Evolutionary conservation across 2,329 filamentous ascomycete species (phyloP), one percentile per base, ranked within the genome.

Genomic region (Scytalidium sp.): DNA sequence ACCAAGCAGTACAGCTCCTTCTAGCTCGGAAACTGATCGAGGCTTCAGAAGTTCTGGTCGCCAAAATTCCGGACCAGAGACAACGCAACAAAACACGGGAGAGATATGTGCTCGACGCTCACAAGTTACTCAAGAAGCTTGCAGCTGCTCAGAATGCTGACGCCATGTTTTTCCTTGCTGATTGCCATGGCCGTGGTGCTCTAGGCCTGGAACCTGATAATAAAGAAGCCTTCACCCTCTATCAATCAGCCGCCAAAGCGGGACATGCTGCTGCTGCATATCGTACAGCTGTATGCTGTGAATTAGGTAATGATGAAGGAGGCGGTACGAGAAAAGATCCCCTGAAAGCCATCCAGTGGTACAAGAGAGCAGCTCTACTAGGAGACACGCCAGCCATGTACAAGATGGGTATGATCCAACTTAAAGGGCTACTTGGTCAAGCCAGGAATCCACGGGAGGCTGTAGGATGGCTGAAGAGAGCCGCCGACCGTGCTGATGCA

Each of bases 371-470:
- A 6, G 93, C 94, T 10, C 87, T 87, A 11, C 76, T 97, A 2
- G 93, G 94, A 3, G 93, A 99, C 63, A 87, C 88, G 2, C 88
- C 93, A 1, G 94, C 92, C 23, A 96, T 97, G 90, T 99, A 97
- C 75, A 99, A 99, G 70, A 84, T 97, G 70, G 94, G 94, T 51
- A 96, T 97, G 86, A 96, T 99, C 57, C 75, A 90, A 54, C 80
- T 97, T 48, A 97, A 97, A 69, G 94, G 93, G 10, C 76, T 97
- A 22, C 79, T 99, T n/a, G 92, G 92, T 3, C 92, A 97, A 65
- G 80, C 78, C 20, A 83, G 78, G 63, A 96, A 95, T 63, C 81
- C 90, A 2, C 81, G 87, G 41, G 94, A 97, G 70, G 92, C 91
- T 17, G 81, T 97, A 20, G 85, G 83, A 19, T 97, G 94, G 92